Base-by-base conservation (phyloP, 352 stramenopile genomes). In the Saprolegnia parasitica region DNA sequence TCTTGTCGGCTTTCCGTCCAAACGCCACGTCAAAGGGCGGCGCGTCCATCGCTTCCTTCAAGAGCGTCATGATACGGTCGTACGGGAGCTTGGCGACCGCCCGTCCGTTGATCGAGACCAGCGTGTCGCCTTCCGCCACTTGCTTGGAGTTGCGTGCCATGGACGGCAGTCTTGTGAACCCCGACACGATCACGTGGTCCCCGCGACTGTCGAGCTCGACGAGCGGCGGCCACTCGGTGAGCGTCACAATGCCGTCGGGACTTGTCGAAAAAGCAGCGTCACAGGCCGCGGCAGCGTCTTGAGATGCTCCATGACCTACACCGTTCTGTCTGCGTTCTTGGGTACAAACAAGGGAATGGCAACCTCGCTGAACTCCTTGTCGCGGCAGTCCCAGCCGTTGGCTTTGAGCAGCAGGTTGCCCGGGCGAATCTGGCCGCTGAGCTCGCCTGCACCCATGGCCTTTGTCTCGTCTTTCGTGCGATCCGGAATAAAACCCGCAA, bases 201-300 rank as follows among this genome's bases (percentile, higher is more conserved):
- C 50, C 42, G 16, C 29, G 15, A 29, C n/a, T 24, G 66, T 94
- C 86, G 52, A 88, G 71, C 62, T 91, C 83, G 23, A 95, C 76
- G 80, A 93, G 89, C 24, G 86, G 86, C n/a, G 86, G 86, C 86
- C 86, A 95, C 21, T 89, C 77, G 0, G 79, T 81, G 39, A 95
- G 67, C 66, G 81, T 90, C 52, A 95, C 80, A 55, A 95, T 83
- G 11, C 80, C 76, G 63, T 95, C 86, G 0, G 86, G 86, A 65
- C 82, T 95, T 4, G 78, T 76, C 0, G 81, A 84, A 62, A 95
- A 93, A 32, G 90, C 52, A 95, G 75, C 58, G 80, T 88, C 40
- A 79, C 81, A 46, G 86, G 86, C 1, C 86, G 63, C 16, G 50
- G 50, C 18, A 70, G 82, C 29, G 68, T 71, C 47, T 80, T 95